Base-by-base conservation (phyloP, 2,329 filamentous ascomycete genomes). In the Grosmannia huntii region DNA sequence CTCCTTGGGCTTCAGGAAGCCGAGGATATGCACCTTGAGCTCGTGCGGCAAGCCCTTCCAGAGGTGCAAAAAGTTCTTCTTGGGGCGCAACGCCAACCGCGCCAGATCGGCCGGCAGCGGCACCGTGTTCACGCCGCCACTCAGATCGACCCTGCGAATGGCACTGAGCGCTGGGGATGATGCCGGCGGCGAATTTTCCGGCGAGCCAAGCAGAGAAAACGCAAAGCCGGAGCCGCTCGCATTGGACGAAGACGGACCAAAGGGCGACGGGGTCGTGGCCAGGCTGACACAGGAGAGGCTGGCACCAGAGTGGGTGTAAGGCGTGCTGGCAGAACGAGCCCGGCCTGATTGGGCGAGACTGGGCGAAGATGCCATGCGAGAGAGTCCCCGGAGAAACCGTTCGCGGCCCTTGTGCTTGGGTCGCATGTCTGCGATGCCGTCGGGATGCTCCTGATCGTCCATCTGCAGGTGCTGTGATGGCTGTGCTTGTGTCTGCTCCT, bases 31-130 rank as follows among this genome's bases (percentile, higher is more conserved):
- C 64, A 95, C 77, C 64, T 86, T 85, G 58, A 97, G 77, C 73
- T 99, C 94, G 53, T 84, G 76, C 0, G 94, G 94, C 76, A 97
- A 81, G 49, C 82, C 80, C 14, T 76, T 79, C 90, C 91, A 96
- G 63, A 95, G 87, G 63, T 87, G 82, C 69, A 78, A 77, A 10
- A 73, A 69, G 2, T 65, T 63, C 63, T 72, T 75, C 66, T 63
- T 69, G n/a, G 70, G 76, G 53, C 49, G n/a, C 28, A 58, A 53
- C 2, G 57, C 53, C 4, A 49, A 10, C 11, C 57, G 28, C 19
- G 41, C 28, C 51, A 88, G 61, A 16, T 87, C 86, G 31, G 76
- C 72, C 0, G 89, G 88, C 6, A 92, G 69, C 12, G 83, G 76
- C 5, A 83, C 77, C 0, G 82, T 85, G 14, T 66, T 62, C 59